A percentile compares a stretch with the other conserved stretches of the same genome.
Evolutionary conservation across 371 early-diverging fungal genomes (phyloP).

Genomic region (Mycotypha africana): DNA sequence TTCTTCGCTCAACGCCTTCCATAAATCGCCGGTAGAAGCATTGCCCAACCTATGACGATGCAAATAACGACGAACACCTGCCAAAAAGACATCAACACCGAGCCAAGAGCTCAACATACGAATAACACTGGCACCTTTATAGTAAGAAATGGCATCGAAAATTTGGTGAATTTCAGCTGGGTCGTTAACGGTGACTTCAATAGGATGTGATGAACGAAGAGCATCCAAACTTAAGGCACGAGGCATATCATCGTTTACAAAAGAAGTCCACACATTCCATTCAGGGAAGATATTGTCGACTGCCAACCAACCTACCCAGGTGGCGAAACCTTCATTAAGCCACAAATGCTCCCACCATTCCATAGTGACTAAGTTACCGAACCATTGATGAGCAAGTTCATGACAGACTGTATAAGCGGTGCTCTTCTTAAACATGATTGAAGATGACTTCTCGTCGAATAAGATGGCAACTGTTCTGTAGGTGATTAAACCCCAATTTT

Average conservation of each 20-base stretch:
- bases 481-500: conserved; percentile 92
- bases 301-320: conserved; percentile 84
- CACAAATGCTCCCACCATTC: conserved; percentile 92
- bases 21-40: conserved; percentile 80
- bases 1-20: conserved; percentile 68
- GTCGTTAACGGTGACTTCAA: conserved; percentile 79
- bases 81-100: conserved; percentile 52
- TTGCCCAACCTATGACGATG: conserved; percentile 73
- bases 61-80: conserved; percentile 78
- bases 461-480: conserved; percentile 78
- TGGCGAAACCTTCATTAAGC: conserved; percentile 96
- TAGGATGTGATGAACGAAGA: conserved; percentile 77
- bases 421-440: conserved; percentile 65
- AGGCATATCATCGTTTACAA: conserved; percentile 71
- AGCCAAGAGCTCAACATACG: conserved; percentile 76
- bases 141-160: conserved; percentile 76
- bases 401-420: conserved; percentile 87
- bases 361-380: conserved; percentile 84
- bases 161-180: conserved; percentile 74
- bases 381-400: conserved; percentile 95
- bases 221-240: conserved; percentile 72
- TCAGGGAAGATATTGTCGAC: conserved; percentile 73
- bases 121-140: conserved; percentile 90
- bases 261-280: conserved; percentile 78
- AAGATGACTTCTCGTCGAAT: conserved; percentile 66